Conservation (phyloP, 1,139 yeast species). For the Suhomyces taliae region DNA sequence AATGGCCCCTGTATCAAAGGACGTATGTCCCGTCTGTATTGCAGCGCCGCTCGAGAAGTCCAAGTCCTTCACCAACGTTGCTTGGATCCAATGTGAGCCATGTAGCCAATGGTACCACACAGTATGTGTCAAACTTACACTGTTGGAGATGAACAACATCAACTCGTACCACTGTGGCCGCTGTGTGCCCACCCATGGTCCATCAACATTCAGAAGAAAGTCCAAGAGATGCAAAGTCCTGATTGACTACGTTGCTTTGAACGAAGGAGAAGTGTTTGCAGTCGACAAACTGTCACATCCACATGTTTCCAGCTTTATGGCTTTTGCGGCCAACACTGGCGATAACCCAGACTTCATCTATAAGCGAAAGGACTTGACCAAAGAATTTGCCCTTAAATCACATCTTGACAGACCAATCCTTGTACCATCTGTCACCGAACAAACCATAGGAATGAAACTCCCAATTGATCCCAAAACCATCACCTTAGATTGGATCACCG, state of each 20-base stretch:
- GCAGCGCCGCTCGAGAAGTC: conserved; percentile 16
- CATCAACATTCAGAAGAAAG: conserved; percentile 52
- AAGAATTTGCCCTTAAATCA: conserved; percentile 32
- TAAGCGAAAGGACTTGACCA: conserved; percentile 23
- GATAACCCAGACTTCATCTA: conserved; percentile 8
- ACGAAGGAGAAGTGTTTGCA: conserved; percentile 69
- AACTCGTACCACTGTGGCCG: conserved; percentile 54
- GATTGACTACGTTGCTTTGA: conserved; percentile 77
- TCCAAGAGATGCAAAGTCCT: conserved; percentile 54
- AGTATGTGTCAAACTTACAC: conserved; percentile 45
- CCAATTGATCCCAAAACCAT: conserved; percentile 39
- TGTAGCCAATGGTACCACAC: conserved; percentile 67
- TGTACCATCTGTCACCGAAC: conserved; percentile 30
- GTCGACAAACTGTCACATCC: conserved; percentile 62
- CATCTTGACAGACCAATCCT: conserved; percentile 31
- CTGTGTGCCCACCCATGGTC: conserved; percentile 51
- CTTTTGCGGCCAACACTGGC: conserved; percentile 19
- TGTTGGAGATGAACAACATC: conserved; percentile 39
- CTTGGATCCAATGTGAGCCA: conserved; percentile 64
- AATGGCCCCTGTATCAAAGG: conserved; percentile 1
- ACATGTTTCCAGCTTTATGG: conserved; percentile 47
- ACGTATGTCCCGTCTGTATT: conserved; percentile 26
- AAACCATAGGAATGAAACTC: conserved; percentile 36
- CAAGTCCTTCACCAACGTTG: conserved; percentile 11
- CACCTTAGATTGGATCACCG: conserved; percentile 58